Percentiles rank a stretch among this genome's conserved stretches.
Evolutionary conservation across 2,329 filamentous ascomycete genomes (phyloP).

Genomic region (Plectosphaerella sp.): DNA sequence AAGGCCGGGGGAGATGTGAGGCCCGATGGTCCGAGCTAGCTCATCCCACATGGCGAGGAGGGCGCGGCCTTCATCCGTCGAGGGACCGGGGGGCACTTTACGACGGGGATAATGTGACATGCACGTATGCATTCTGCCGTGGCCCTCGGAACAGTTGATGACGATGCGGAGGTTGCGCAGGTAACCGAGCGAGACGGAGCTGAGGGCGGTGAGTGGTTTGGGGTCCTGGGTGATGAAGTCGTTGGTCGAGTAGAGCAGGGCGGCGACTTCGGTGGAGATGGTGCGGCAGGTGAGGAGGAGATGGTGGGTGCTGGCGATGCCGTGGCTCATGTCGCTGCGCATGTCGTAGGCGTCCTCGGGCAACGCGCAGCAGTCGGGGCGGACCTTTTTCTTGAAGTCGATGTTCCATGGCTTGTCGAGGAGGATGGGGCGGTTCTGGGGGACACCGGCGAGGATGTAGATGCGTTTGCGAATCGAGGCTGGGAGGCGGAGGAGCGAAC

Average conservation of each 20-base stretch:
- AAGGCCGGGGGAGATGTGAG: background rate
- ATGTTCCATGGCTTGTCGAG: background rate
- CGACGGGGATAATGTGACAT: background rate
- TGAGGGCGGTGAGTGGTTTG: background rate
- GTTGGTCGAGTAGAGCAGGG: background rate
- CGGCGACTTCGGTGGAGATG: background rate
- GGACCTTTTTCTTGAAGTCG: background rate
- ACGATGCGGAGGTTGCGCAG: background rate
- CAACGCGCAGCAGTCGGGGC: background rate
- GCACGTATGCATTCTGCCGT: background rate
- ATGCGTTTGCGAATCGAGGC: background rate
- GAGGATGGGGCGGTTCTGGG: background rate
- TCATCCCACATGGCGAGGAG: background rate
- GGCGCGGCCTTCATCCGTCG: background rate
- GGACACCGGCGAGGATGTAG: background rate
- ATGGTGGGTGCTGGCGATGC: background rate
- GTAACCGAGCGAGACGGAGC: background rate
- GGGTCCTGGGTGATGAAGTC: background rate
- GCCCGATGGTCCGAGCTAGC: background rate
- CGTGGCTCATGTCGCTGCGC: background rate
- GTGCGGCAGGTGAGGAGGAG: background rate
- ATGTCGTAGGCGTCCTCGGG: background rate
- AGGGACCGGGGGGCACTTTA: background rate
- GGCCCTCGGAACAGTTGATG: too few species aligned
- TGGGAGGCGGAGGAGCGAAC: background rate